Evolutionary conservation across 2,329 filamentous ascomycete genomes (phyloP).

Genomic region (Claviceps purpurea): DNA sequence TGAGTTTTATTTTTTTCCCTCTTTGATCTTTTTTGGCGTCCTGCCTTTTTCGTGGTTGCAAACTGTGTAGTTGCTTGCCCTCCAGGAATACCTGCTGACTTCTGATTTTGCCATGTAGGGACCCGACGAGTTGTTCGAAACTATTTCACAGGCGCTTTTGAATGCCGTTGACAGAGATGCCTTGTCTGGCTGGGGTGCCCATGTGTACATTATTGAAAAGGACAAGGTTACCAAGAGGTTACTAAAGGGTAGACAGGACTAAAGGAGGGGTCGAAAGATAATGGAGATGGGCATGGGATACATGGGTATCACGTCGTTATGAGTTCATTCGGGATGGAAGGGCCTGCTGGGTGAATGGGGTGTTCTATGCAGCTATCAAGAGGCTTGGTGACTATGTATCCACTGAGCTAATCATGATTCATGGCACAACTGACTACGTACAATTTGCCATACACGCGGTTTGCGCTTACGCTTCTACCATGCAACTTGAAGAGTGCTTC

Average conservation of each 20-base stretch:
- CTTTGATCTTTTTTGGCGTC: too few relatives aligned
- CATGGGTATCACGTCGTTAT: neutral
- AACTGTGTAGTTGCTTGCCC: too few relatives aligned
- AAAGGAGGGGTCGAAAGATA: conserved; percentile 18
- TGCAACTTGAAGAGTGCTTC: too few relatives aligned
- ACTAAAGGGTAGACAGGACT: conserved; percentile 95
- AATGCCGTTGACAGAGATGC: conserved; percentile 96
- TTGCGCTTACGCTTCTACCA: neutral
- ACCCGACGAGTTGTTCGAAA: conserved; percentile 95
- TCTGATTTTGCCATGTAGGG: conserved; percentile 33
- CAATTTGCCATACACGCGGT: neutral
- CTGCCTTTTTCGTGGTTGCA: neutral
- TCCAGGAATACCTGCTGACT: neutral
- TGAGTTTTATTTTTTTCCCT: conserved; percentile 31
- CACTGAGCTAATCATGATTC: too few relatives aligned
- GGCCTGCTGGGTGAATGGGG: neutral
- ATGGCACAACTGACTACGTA: neutral
- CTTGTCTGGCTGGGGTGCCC: conserved; percentile 92
- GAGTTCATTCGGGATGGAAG: neutral
- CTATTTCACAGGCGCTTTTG: conserved; percentile 86
- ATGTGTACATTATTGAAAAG: conserved; percentile 99
- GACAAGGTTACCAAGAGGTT: conserved; percentile 98
- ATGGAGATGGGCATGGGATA: neutral
- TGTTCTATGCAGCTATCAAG: conserved; percentile 10
- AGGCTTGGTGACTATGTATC: conserved; percentile 6